Percentiles rank a stretch among this genome's conserved stretches.
These are phyloP conservation scores for Heracleum sosnowskyi DNA, from an alignment of 129 eudicot genomes.

Conservation along the genomic window DNA sequence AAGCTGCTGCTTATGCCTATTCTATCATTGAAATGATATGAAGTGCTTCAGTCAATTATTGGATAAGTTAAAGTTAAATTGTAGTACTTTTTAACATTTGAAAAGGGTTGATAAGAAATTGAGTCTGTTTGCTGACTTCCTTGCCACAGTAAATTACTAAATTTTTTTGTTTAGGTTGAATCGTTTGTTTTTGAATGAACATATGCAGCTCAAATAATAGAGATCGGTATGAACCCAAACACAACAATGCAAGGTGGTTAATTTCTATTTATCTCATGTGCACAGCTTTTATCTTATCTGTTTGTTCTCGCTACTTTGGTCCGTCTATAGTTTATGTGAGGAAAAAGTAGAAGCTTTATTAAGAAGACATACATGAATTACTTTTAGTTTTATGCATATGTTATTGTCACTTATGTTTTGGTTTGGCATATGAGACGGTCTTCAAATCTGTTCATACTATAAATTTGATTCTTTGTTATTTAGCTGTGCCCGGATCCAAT, in stretches of 20 bases:
- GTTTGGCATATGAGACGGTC: background rate
- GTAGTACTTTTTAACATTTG: background rate
- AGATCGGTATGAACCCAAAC: background rate
- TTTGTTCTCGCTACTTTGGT: background rate
- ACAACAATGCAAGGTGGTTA: background rate
- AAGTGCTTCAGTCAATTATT: background rate
- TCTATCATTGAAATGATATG: too few species aligned
- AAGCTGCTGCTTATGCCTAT: background rate
- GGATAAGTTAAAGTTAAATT: background rate
- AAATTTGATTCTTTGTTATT: background rate
- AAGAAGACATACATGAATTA: background rate
- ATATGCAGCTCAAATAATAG: background rate
- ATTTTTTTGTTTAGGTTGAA: background rate
- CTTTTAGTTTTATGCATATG: background rate
- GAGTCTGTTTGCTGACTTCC: background rate
- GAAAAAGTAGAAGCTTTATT: background rate
- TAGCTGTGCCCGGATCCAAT: background rate
- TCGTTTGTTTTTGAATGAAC: background rate
- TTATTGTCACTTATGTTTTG: background rate
- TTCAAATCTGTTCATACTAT: background rate
- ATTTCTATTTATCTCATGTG: background rate
- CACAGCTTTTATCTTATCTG: background rate
- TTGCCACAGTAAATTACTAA: background rate
- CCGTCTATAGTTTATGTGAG: background rate
- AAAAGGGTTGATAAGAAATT: background rate